Percentiles rank a stretch among this genome's conserved stretches.
phyloP scores from a whole-genome alignment of 805 yeast species.

The Wickerhamiella bombiphila region DNA sequence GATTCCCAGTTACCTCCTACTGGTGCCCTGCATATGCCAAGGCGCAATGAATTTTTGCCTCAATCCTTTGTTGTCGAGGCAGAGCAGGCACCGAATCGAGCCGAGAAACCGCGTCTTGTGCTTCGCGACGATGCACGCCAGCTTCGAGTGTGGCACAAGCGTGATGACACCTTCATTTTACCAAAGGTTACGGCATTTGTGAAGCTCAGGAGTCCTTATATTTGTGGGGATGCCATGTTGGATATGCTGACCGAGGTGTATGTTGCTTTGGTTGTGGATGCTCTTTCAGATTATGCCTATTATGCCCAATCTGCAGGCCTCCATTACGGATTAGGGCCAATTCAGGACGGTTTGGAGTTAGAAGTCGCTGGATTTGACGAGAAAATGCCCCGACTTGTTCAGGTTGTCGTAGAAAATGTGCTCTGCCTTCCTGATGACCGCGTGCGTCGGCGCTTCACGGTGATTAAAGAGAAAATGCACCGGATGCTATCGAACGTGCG shows the following conservation, averaged over 20 bases:
- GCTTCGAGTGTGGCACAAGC: slow-evolving; percentile 56
- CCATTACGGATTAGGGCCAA: slow-evolving; percentile 38
- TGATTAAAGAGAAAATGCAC: slow-evolving; percentile 46
- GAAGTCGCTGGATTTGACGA: slow-evolving; percentile 71
- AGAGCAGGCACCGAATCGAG: slow-evolving; percentile 18
- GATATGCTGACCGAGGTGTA: slow-evolving; percentile 46
- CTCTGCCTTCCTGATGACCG: slow-evolving; percentile 35
- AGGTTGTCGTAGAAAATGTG: slow-evolving; percentile 38
- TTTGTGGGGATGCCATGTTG: slow-evolving; percentile 18
- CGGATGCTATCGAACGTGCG: slow-evolving; percentile 57
- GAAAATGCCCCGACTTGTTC: slow-evolving; percentile 50
- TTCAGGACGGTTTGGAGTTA: slow-evolving; percentile 57
- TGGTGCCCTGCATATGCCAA: slow-evolving; percentile 52
- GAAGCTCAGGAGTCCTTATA: slow-evolving; percentile 41
- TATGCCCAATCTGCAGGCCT: slow-evolving; percentile 77
- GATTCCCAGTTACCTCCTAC: slow-evolving; percentile 29
- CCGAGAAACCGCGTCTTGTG: slow-evolving; percentile 46
- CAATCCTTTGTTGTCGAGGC: slow-evolving; percentile 51
- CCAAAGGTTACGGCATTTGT: slow-evolving; percentile 70
- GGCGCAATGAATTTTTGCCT: slow-evolving; percentile 69
- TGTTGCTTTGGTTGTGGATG: slow-evolving; percentile 61
- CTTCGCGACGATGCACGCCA: slow-evolving; percentile 23
- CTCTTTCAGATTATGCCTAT: slow-evolving; percentile 59
- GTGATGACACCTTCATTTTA: slow-evolving; percentile 75
- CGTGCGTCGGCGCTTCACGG: slow-evolving; percentile 44